Base-by-base conservation (phyloP, 495 filamentous ascomycete species). In the Glutinoglossum americanum region DNA sequence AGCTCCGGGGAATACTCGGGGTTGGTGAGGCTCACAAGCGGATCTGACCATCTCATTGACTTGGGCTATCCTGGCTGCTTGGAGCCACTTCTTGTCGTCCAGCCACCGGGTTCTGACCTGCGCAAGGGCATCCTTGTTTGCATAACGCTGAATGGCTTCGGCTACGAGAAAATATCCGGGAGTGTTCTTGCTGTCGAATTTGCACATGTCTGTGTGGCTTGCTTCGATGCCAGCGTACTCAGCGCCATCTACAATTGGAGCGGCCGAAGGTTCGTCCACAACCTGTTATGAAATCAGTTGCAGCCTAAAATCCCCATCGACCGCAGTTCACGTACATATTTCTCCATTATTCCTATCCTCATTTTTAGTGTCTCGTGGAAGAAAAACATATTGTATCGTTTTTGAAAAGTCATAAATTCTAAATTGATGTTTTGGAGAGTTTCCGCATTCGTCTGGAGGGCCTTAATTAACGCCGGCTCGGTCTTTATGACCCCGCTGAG, bases 201-300 rank as follows among this genome's bases (percentile, higher is more conserved):
- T 92, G 72, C 81, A 88, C 85, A 94, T 92, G 37, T 78, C 74
- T n/a, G 81, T 83, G 65, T 94, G 87, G n/a, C 79, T 82, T 0
- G 84, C 81, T 61, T 89, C 83, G 51, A 94, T 87, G 15, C 83
- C 82, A 62, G 82, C 85, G 51, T 83, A 80, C 57, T 80, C 80
- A 0, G 85, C 84, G 57, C 84, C 82, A 19, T 84, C 81, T 21
- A 84, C 68, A 47, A 84, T 80, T 4, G 87, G 87, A 26, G 81
- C 77, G 0, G 85, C 87, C 0, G 86, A 90, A 27, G 70, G 69
- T 44, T 87, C 76, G 48, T 90, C 86, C 4, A 94, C 87, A 57
- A 89, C 77, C 62, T 77, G 53, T 45, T 10, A 25, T 15, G 10
- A 10, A n/a, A 11, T 57, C 56, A 57, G 56, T 44, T 17, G n/a